A percentile compares a stretch with the other conserved stretches of the same genome.
phyloP scores from a whole-genome alignment of 2,329 filamentous ascomycete genomes.

The Ceratocystis eucalypticola region DNA sequence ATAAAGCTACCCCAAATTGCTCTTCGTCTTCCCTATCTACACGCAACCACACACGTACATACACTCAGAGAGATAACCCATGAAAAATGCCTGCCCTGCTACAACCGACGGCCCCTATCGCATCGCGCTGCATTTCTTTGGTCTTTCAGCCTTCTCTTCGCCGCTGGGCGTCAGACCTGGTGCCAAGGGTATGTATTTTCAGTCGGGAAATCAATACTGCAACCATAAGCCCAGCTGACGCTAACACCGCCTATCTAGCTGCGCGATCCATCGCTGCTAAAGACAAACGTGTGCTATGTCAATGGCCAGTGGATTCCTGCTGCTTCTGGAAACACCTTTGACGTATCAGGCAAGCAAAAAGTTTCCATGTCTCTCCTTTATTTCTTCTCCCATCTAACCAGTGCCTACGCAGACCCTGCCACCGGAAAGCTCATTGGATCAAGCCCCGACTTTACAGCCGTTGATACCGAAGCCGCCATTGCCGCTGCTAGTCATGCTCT shows the following conservation, averaged over 20 bases:
- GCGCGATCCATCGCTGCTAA: slow-evolving; percentile 69
- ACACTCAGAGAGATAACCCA: too few species aligned
- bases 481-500: slow-evolving; percentile 67
- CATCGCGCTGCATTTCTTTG: not conserved
- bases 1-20: not conserved
- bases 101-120: not conserved
- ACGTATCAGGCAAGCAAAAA: slow-evolving; percentile 50
- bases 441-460: slow-evolving; percentile 67
- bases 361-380: not conserved
- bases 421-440: slow-evolving; percentile 69
- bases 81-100: not conserved
- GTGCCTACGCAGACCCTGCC: slow-evolving; percentile 51
- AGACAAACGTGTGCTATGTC: slow-evolving; percentile 68
- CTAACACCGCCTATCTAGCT: slow-evolving; percentile 31
- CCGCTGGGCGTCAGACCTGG: slow-evolving; percentile 8
- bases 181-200: slow-evolving; percentile 20
- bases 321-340: slow-evolving; percentile 79
- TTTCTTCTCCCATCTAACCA: not conserved
- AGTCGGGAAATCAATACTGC: not conserved
- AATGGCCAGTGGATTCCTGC: slow-evolving; percentile 87
- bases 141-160: not conserved
- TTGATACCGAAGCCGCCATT: slow-evolving; percentile 72
- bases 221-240: not conserved
- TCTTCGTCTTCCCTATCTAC: not conserved
- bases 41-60: too few species aligned